Conservation (phyloP, 768 basidiomycete species). For the Phaffia australis region DNA sequence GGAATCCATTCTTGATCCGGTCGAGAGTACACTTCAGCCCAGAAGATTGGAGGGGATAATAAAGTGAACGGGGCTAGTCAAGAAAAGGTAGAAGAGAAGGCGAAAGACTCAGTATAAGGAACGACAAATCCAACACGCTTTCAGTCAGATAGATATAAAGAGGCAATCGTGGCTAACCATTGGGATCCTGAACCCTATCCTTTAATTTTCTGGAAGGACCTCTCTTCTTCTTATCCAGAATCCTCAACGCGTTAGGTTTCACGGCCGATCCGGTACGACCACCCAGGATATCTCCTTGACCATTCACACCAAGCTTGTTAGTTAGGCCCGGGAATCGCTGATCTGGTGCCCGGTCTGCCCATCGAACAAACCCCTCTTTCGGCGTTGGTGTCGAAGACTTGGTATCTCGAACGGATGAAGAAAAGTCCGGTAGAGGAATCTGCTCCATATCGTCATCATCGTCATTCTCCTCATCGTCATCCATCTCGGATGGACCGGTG, state of each 20-base stretch:
- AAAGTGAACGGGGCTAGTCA: neutral
- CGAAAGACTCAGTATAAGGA: neutral
- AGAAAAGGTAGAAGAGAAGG: neutral
- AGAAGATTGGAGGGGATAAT: constrained; percentile 69
- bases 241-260: neutral
- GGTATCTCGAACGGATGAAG: neutral
- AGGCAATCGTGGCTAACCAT: neutral
- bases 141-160: neutral
- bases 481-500: constrained; percentile 29
- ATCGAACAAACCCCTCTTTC: constrained; percentile 5
- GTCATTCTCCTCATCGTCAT: constrained; percentile 39
- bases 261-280: neutral
- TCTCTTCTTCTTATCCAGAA: neutral
- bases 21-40: constrained; percentile 93
- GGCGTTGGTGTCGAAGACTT: too few species aligned
- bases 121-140: neutral
- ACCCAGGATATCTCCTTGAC: neutral
- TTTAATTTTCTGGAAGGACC: neutral
- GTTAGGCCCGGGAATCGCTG: constrained; percentile 18
- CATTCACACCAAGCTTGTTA: neutral
- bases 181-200: neutral
- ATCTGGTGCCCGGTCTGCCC: constrained; percentile 17
- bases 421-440: neutral
- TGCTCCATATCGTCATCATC: constrained; percentile 11
- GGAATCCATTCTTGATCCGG: constrained; percentile 85